Evolutionary conservation across 2,329 filamentous ascomycete genomes (phyloP).

Genomic region (Penicillium nordicum): DNA sequence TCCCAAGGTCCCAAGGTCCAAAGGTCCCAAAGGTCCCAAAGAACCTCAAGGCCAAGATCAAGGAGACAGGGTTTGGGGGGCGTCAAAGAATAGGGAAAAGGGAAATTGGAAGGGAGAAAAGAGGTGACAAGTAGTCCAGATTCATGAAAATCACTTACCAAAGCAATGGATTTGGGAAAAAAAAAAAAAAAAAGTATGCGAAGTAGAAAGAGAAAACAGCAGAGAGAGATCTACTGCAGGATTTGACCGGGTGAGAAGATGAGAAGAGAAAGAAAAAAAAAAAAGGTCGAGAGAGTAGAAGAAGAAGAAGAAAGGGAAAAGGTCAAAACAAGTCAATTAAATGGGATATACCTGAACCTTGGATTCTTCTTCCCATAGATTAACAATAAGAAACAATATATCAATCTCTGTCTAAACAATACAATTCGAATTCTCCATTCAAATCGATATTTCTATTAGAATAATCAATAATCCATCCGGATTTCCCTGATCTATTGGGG

Average conservation of each 20-base stretch:
- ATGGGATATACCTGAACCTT: slow-evolving; percentile 1
- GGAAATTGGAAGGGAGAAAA: not conserved
- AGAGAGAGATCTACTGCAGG: slow-evolving; percentile 19
- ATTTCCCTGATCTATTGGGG: not conserved
- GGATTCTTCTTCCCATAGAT: not conserved
- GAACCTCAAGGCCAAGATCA: not conserved
- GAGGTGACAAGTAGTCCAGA: not conserved
- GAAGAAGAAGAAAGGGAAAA: not conserved
- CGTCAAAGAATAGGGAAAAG: not conserved
- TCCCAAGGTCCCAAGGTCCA: not conserved
- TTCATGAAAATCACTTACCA: not conserved
- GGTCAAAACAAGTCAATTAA: slow-evolving; percentile 8
- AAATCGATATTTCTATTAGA: not conserved
- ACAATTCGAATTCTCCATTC: not conserved
- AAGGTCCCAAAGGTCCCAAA: not conserved
- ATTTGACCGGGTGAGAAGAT: slow-evolving; percentile 14
- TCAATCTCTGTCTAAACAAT: not conserved
- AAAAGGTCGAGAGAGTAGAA: not conserved
- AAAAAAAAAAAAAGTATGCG: not conserved
- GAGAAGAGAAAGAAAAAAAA: not conserved
- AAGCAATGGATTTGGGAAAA: not conserved
- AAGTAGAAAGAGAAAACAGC: not conserved
- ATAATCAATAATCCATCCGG: not conserved
- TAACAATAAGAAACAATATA: not conserved
- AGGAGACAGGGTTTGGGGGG: not conserved